Base-by-base conservation (phyloP, 2,329 filamentous ascomycete species). In the Mollisiaceae sp. region DNA sequence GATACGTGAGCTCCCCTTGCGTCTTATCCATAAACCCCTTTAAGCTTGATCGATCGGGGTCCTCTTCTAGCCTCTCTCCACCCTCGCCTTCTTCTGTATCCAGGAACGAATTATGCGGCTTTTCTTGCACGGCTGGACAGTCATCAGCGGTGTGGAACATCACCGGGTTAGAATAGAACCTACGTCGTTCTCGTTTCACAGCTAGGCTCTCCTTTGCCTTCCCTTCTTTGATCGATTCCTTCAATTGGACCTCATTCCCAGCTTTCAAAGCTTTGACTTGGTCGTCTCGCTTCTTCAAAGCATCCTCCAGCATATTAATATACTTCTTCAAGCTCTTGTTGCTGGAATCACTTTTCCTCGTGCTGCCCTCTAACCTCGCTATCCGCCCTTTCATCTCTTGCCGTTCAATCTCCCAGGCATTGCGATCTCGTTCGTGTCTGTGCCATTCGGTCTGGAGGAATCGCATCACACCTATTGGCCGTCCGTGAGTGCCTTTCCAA, bases 371-470 rank as follows among this genome's bases (percentile, higher is more conserved):
- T 70, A 98, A 87, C 75, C 92, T 91, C 60, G 94, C 94, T 81
- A 99, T 97, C 75, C 96, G 90, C 72, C 92, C 93, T 82, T 97
- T 97, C 95, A 99, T 98, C 82, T 99, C 95, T 74, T 97, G 95
- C 76, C 93, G 90, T 80, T 99, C 95, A 77, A 99, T 99, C 79
- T 99, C 95, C 95, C 95, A 99, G 43, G 93, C 90, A 80, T 99
- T 99, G 74, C 95, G 89, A 77, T 97, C 95, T 80, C 95, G 91
- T 81, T 99, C 95, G 79, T 99, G 94, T 72, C 93, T 91, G 80
- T 99, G 95, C 95, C 95, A 99, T 86, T 99, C 94, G 57, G 95
- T 95, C 81, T 99, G 95, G 45, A 99, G 88, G 78, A 99, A 99
- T 79, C 95, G 94, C 95, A 99, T 99, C 43, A 99, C 95, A 76